Evolutionary conservation across 108 stramenopile genomes (phyloP), one percentile per base, ranked within the genome.

Genomic region (Fragilariopsis cylindrus): DNA sequence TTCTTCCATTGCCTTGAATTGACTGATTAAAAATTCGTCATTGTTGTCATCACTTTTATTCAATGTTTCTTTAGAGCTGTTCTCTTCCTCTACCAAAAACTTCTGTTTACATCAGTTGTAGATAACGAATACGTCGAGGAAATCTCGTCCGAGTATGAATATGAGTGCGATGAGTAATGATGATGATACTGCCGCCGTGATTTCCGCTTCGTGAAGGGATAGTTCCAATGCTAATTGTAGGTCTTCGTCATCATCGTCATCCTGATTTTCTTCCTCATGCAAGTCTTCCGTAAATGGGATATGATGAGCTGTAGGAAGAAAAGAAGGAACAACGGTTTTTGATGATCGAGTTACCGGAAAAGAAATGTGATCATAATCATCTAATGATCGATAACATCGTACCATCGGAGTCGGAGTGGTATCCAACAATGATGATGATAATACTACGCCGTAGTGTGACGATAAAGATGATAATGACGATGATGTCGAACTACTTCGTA

Each of bases 1-100:
- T 48, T 79, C 68, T 30, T 79, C 78, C 78, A 79, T 69, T 7
- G 78, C 78, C 52, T 52, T 57, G 57, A 60, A 58, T 48, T 79
- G 78, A 44, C 57, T 68, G 12, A 42, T 15, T 57, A 79, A 42
- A 45, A 58, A 73, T 12, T 62, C 72, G 55, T 7, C 55, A 56
- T 0, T 19, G 55, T 11, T 40, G 1, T 60, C 18, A 9, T 30
- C 40, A 8, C 5, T 60, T 5, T 41, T 12, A 40, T 4, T 0
- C 55, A 4, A 60, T 9, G 1, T 30, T 21, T 30, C 4, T 2
- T 30, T 30, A 30, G 19, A 5, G 16, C 4, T 11, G 4, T 9
- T 60, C 58, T 11, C 4, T 60, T 9, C 0, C 57, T 9, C 15
- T 1, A 40, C n/a, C 4, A 9, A 9, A 9, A 60, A 60, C 4